These are phyloP conservation scores for Thyridium curvatum DNA, from an alignment of 2,329 filamentous ascomycete genomes.

Conservation along the genomic window DNA sequence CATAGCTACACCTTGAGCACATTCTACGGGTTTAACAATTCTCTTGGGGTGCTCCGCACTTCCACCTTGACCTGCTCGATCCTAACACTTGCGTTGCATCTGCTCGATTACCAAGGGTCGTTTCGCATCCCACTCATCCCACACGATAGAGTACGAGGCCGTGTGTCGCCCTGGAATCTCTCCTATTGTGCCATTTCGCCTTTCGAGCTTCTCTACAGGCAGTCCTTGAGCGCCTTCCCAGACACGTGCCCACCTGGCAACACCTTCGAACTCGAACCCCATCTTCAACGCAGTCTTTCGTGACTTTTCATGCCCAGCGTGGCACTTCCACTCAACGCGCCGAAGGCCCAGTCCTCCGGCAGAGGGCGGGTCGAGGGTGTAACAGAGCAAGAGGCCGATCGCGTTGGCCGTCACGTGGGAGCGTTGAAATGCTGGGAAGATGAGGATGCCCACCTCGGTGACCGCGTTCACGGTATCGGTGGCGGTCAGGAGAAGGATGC, in stretches of 20 bases:
- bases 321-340: conserved; percentile 5
- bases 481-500: conserved; percentile 1
- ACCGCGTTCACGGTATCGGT: conserved; percentile 2
- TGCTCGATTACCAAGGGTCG: conserved; percentile 1
- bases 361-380: conserved; percentile 2
- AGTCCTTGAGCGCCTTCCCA: background rate
- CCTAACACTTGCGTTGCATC: background rate
- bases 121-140: conserved; percentile 9
- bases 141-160: conserved; percentile 6
- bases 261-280: conserved; percentile 4
- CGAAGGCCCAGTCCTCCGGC: conserved; percentile 3
- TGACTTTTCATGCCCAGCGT: conserved; percentile 2
- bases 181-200: background rate
- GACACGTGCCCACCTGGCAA: conserved; percentile 2
- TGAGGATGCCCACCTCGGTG: conserved; percentile 5
- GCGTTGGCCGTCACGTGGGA: conserved; percentile 5
- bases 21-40: no score
- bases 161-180: conserved; percentile 5
- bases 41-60: no score
- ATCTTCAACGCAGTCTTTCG: conserved; percentile 1
- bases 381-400: conserved; percentile 3
- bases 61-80: no score
- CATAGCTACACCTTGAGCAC: no score
- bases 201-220: background rate
- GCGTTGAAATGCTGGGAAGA: conserved; percentile 5